A percentile compares a stretch with the other conserved stretches of the same genome.
Evolutionary conservation across 106 monocot species (phyloP).

Genomic region (Dactylorhiza incarnata): DNA sequence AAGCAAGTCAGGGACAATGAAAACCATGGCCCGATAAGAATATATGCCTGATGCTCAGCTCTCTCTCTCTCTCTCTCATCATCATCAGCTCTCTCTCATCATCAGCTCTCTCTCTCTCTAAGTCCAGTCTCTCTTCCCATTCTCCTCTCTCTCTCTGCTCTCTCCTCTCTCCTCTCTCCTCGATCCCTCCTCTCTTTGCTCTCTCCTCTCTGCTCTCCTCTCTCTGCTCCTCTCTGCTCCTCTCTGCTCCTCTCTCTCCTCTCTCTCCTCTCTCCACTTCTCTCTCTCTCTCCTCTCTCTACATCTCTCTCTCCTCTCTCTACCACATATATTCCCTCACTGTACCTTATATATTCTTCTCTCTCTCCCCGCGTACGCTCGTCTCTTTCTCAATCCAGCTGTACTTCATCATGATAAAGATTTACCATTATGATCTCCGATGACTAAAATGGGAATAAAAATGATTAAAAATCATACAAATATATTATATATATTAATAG

Average conservation of each 20-base stretch:
- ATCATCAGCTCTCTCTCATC: neutral
- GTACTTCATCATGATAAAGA: conserved; percentile 4
- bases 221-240: neutral
- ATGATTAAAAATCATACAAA: too few species aligned
- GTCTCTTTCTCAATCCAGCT: neutral
- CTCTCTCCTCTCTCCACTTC: conserved; percentile 5
- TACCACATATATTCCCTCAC: too few species aligned
- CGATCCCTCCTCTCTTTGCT: neutral
- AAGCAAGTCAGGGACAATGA: neutral
- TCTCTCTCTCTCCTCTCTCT: conserved; percentile 1
- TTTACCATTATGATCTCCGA: neutral
- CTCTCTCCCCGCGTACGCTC: neutral
- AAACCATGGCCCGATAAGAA: neutral
- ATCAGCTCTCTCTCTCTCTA: conserved; percentile 7
- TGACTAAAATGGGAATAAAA: neutral
- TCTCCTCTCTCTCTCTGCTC: neutral
- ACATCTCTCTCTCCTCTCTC: neutral
- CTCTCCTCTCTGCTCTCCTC: neutral
- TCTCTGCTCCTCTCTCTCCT: neutral
- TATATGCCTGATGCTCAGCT: neutral
- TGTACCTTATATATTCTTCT: neutral
- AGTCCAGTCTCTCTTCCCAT: too few species aligned
- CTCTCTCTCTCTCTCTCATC: too few species aligned
- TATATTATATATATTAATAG: too few species aligned
- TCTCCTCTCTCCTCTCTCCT: neutral